Conservation (phyloP, 768 basidiomycete genomes). For the Dioszegia crocea region DNA sequence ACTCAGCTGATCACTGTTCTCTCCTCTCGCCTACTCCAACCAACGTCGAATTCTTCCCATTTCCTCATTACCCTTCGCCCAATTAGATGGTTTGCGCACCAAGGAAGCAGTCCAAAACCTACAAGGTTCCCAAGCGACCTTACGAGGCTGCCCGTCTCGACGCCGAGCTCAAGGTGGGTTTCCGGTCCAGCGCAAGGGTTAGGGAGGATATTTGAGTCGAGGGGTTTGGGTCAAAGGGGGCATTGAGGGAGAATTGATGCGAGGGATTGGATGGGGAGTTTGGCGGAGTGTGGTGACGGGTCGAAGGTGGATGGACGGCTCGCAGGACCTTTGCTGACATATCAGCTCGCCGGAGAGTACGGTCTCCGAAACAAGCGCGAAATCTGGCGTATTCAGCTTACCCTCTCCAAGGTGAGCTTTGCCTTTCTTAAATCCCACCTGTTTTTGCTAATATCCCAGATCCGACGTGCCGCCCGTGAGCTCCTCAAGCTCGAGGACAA, state of each 20-base stretch:
- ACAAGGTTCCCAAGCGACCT: constrained; percentile 97
- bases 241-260: not conserved
- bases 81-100: constrained; percentile 38
- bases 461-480: constrained; percentile 99
- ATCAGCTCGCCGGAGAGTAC: constrained; percentile 96
- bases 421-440: constrained; percentile 5
- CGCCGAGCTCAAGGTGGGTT: constrained; percentile 89
- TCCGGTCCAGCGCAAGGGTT: not conserved
- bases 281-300: not conserved
- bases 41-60: not conserved
- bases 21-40: not conserved
- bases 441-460: constrained; percentile 51
- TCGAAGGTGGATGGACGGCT: not conserved
- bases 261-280: not conserved
- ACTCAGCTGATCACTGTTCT: not conserved
- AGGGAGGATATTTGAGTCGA: not conserved
- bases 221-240: not conserved
- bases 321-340: constrained; percentile 6
- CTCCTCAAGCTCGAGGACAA: constrained; percentile 99
- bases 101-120: constrained; percentile 54
- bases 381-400: constrained; percentile 98
- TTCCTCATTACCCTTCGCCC: not conserved
- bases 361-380: constrained; percentile 99
- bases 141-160: constrained; percentile 98
- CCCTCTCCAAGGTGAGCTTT: constrained; percentile 70